Evolutionary conservation across 2,329 filamentous ascomycete genomes (phyloP), one percentile per base, ranked within the genome.

Genomic region (Penicillium decumbens): DNA sequence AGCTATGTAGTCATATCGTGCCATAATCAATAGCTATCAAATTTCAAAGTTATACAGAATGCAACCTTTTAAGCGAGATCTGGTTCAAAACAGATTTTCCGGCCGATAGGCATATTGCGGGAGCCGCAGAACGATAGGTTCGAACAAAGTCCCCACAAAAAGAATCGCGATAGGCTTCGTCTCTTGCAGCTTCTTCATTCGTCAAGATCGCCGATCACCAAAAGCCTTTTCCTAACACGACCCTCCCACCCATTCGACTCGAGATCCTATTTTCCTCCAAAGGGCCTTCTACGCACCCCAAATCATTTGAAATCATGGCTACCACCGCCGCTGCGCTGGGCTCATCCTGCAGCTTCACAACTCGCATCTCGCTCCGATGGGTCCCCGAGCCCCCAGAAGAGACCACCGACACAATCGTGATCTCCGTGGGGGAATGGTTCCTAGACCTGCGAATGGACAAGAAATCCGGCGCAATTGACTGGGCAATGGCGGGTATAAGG

Each of bases 381-480:
- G 43, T 57, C 6, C 55, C 55, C 8, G 53, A 56, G 15, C 12
- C 41, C 12, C 53, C 55, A 9, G 40, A 40, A 5, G 55, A 57
- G 32, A 57, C 50, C 0, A 57, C 53, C 3, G 48, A 57, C 13
- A 57, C 55, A 0, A 39, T 54, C 27, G 55, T 57, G 2, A 44
- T 57, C 18, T 44, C 50, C 3, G 55, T 57, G 38, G 53, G 55
- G 13, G 50, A 54, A 6, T 57, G 38, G 23, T 56, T 54, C 27
- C 20, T 57, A 2, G 55, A 57, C 15, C 29, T 57, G 33, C 53
- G 55, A 7, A 54, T 57, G 50, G 55, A 57, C 9, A 57, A 57
- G 40, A 37, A 47, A 24, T 37, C 48, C 12, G 53, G 53, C 7
- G 29, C 20, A 3, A 56, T 57, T 38, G 55, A 57, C 37, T 57